Base-by-base conservation (phyloP, 2,329 filamentous ascomycete species). In the Chrysosporium queenslandicum region DNA sequence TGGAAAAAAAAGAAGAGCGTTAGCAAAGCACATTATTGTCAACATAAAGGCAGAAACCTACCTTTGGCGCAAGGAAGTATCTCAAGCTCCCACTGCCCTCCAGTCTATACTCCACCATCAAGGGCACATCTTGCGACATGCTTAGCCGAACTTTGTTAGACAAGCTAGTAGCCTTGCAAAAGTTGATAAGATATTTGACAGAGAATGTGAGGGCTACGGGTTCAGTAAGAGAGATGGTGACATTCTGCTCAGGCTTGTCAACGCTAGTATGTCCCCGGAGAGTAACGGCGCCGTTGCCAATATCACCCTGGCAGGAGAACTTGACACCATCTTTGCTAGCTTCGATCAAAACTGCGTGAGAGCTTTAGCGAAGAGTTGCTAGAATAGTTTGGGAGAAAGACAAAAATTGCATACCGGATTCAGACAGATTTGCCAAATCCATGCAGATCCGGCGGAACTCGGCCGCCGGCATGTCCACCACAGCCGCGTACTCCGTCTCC, bases 61-160 rank as follows among this genome's bases (percentile, higher is more conserved):
- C 92, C 89, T 98, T 98, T 59, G 92, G 92, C 59, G 92, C 92
- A 63, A 98, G 82, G 74, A 97, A 98, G 81, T 97, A 98, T 65
- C 91, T 82, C 72, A 98, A 74, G 71, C 92, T 92, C 71, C 87
- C 92, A 75, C 82, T 88, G 59, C 86, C 85, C 51, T 78, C 77
- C 56, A 96, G 73, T 52, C 74, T 77, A 72, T 97, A 98, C 76
- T 98, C 92, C 41, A 98, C 92, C 62, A 97, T 77, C 60, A 98
- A 82, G 25, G 92, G 92, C 48, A 98, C 91, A 73, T 98, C 92
- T 71, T 89, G 90, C 50, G 91, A 97, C 61, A 98, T 79, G 74
- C 86, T 94, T 62, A 98, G 83, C 74, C 86, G 92, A 71, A 98
- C 94, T 60, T 80, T 78, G 61, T 71, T 75, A 36, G 90, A 91